A percentile compares a stretch with the other conserved stretches of the same genome.
Conservation (phyloP, 768 basidiomycete genomes). For the Boletales sp. region DNA sequence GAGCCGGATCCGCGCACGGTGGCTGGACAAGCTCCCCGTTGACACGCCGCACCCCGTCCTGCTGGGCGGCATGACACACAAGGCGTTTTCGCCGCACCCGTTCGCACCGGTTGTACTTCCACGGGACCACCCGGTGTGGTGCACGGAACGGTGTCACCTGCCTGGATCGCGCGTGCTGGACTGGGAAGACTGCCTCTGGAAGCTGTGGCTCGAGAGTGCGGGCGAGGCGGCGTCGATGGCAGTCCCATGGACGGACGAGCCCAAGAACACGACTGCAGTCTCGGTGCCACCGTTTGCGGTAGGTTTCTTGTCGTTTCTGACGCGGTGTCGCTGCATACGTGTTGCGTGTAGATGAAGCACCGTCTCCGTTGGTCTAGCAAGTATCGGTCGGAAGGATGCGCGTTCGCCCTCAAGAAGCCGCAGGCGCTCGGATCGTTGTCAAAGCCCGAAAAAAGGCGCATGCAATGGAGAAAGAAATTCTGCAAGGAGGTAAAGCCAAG, state of each 20-base stretch:
- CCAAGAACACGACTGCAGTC: constrained; percentile 3
- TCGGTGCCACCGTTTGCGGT: constrained; percentile 22
- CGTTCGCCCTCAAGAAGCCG: constrained; percentile 41
- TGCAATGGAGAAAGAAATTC: constrained; percentile 55
- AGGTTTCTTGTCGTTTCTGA: not conserved
- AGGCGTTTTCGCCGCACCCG: constrained; percentile 36
- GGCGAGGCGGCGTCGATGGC: constrained; percentile 34
- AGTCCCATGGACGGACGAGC: constrained; percentile 2
- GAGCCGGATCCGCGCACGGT: constrained; percentile 13
- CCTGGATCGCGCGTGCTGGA: constrained; percentile 43
- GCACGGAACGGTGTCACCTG: constrained; percentile 53
- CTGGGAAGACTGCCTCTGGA: constrained; percentile 69
- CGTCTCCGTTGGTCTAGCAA: constrained; percentile 44
- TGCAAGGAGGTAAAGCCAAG: constrained; percentile 42
- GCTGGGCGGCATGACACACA: constrained; percentile 27
- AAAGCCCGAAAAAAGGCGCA: constrained; percentile 38
- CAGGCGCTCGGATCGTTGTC: constrained; percentile 31
- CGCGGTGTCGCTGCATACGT: too few relatives aligned
- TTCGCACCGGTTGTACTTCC: constrained; percentile 44
- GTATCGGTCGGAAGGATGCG: constrained; percentile 53
- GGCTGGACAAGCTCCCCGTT: constrained; percentile 11
- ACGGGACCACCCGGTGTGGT: constrained; percentile 53
- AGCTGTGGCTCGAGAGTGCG: constrained; percentile 52
- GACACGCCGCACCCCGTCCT: constrained; percentile 23
- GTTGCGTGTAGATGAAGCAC: constrained; percentile 32